phyloP scores from a whole-genome alignment of 2,329 filamentous ascomycete species.

The Atkinsonella hypoxylon region DNA sequence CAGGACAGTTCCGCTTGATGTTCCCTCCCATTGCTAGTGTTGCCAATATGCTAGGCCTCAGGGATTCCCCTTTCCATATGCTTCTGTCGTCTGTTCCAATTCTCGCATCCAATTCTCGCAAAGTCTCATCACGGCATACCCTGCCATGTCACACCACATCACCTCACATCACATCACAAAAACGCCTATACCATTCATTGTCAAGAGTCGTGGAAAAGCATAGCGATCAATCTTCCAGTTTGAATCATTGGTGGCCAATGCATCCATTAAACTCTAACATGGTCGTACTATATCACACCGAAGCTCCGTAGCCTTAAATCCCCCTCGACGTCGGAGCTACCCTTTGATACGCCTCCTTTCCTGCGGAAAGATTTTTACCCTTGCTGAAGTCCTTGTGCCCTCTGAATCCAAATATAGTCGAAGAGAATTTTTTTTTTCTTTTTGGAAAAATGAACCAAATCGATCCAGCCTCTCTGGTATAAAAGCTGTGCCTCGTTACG shows the following conservation, averaged over 20 bases:
- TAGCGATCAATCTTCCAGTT: not conserved
- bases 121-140: not conserved
- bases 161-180: not conserved
- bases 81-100: no score
- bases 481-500: not conserved
- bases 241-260: not conserved
- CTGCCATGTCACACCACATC: not conserved
- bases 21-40: no score
- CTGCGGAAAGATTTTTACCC: not conserved
- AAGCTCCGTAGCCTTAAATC: not conserved
- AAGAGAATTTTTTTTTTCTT: no score
- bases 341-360: not conserved
- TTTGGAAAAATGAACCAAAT: not conserved
- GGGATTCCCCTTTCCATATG: no score
- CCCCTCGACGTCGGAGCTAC: not conserved
- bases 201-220: not conserved
- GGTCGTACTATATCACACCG: constrained; percentile 1
- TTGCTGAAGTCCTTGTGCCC: not conserved
- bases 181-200: not conserved
- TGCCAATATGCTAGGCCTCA: no score
- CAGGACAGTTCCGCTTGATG: no score
- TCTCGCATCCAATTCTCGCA: no score
- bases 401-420: not conserved
- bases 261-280: not conserved
- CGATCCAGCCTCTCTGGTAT: not conserved